Percentiles rank a stretch among this genome's conserved stretches.
Conservation (phyloP, 257 asterid genomes). For the Solanum chaucha region DNA sequence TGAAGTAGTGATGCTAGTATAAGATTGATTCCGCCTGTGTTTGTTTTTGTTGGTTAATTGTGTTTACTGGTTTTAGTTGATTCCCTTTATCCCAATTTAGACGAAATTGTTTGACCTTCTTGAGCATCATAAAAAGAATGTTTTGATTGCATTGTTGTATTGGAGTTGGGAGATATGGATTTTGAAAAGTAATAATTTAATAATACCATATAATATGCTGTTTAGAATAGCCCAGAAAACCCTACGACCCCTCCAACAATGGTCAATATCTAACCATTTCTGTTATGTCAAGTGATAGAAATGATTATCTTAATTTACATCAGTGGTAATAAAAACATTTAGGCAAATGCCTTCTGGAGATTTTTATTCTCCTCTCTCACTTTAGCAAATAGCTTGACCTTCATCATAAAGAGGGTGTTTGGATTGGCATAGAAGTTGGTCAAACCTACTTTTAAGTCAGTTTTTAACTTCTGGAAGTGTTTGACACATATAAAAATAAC, state of each 20-base stretch:
- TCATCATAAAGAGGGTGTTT: neutral
- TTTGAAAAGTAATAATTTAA: neutral
- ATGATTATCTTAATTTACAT: neutral
- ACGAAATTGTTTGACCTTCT: neutral
- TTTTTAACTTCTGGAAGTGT: neutral
- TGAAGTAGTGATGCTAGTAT: neutral
- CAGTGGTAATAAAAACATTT: neutral
- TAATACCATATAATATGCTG: neutral
- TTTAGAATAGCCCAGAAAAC: neutral
- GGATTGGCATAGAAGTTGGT: neutral
- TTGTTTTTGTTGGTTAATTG: neutral
- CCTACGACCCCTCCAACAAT: neutral
- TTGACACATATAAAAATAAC: neutral
- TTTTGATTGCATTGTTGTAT: neutral
- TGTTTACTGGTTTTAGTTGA: neutral
- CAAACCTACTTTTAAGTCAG: neutral
- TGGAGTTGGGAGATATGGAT: neutral
- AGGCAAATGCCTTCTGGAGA: neutral
- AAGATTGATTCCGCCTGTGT: neutral
- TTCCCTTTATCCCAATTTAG: neutral
- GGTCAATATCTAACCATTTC: neutral
- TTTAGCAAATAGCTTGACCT: neutral
- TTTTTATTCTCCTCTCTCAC: neutral
- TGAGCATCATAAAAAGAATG: neutral
- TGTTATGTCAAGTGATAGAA: neutral